Base-by-base conservation (phyloP, 148 eudicot species). In the Silene conica region DNA sequence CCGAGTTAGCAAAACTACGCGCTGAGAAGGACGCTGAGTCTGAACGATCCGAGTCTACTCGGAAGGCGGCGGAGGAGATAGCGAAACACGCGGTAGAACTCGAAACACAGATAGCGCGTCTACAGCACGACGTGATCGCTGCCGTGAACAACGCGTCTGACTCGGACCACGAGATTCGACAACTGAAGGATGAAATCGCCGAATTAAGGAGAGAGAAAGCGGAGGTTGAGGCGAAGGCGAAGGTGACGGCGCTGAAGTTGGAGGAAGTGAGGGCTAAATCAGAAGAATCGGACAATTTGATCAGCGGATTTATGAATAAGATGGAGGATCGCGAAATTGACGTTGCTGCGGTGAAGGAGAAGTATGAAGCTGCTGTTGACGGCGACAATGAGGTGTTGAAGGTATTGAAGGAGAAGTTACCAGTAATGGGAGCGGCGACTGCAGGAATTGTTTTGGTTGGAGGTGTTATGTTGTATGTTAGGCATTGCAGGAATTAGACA, bases 31-130 rank as follows among this genome's bases (percentile, higher is more conserved):
- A 34, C 5, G 74, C 65, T 1, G 77, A 21, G 75, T 25, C 34
- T 1, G 74, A 74, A 9, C 45, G 8, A 6, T 55, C 77, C 1
- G 80, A 25, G 18, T 38, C 70, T 0, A 26, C 26, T 18, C 38
- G 60, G 0, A 68, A 6, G 25, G 79, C 76, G 71, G 77, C 78
- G 71, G 85, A 73, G 41, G 28, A 64, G 46, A 76, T 70, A 20
- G 77, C 82, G 18, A 71, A 76, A 57, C 50, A 79, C 63, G 81
- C 80, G 1, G 46, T 41, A n/a, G 80, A 79, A 73, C 85, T 76
- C 28, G 80, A 79, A 34, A 73, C 70, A 2, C 60, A 74, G 55
- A 74, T 77, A n/a, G 43, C 56, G 66, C 73, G 80, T 19, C 70
- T 80, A 4, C 74, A 80, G 9, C 77, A 77, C 43, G 83, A 80